Percentiles rank a stretch among this genome's conserved stretches.
Evolutionary conservation across 2,329 filamentous ascomycete species (phyloP).

Genomic region (Xylaria sp.): DNA sequence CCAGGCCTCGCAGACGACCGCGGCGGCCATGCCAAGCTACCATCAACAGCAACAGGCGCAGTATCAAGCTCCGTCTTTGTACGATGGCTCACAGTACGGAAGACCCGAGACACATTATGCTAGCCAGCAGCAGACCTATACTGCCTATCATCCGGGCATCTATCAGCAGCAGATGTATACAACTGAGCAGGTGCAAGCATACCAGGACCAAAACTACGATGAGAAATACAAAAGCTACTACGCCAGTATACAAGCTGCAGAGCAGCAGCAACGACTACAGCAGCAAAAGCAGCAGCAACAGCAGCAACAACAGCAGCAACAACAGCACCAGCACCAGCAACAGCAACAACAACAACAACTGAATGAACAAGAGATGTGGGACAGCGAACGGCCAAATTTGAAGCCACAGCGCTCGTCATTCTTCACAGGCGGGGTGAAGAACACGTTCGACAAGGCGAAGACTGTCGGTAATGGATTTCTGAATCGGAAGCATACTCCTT

Average conservation of each 20-base stretch:
- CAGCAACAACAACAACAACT: slow-evolving; percentile 19
- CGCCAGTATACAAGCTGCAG: slow-evolving; percentile 22
- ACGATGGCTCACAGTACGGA: slow-evolving; percentile 28
- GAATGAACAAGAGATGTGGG: slow-evolving; percentile 29
- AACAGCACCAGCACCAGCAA: slow-evolving; percentile 15
- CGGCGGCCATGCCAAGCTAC: background rate
- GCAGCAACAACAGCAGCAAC: slow-evolving; percentile 13
- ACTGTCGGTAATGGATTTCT: slow-evolving; percentile 37
- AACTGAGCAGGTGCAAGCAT: slow-evolving; percentile 24
- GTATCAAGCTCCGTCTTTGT: slow-evolving; percentile 13
- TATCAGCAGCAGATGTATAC: slow-evolving; percentile 29
- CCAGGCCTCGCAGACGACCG: slow-evolving; percentile 27
- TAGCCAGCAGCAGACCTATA: slow-evolving; percentile 26
- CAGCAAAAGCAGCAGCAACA: slow-evolving; percentile 25
- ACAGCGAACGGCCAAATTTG: slow-evolving; percentile 27
- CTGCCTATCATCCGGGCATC: slow-evolving; percentile 32
- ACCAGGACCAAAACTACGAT: slow-evolving; percentile 27
- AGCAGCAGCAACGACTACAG: slow-evolving; percentile 20
- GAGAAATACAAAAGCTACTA: slow-evolving; percentile 34
- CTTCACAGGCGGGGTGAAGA: slow-evolving; percentile 36
- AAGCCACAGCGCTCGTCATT: slow-evolving; percentile 37
- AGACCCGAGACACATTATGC: slow-evolving; percentile 8
- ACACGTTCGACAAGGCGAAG: slow-evolving; percentile 38
- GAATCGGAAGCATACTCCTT: slow-evolving; percentile 28
- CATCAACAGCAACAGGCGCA: slow-evolving; percentile 16